Base-by-base conservation (phyloP, 1,139 yeast genomes). In the Yamadazyma dendronema region DNA sequence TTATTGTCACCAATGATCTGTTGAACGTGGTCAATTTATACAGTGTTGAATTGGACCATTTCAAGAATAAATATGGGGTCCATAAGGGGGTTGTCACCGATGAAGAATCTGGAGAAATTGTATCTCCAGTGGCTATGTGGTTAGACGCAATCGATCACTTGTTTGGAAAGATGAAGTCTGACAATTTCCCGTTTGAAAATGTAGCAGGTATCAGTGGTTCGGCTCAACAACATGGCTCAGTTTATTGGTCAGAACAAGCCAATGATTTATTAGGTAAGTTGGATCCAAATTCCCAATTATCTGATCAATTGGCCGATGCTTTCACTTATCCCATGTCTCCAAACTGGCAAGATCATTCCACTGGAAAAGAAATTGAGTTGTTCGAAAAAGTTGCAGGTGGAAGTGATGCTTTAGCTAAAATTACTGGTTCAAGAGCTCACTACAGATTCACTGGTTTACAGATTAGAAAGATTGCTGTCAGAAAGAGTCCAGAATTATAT, bases 291-390 rank as follows among this genome's bases (percentile, higher is more conserved):
- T 38, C 53, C 11, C 37, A 61, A 1, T 62, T 81, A 35, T 52
- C 62, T n/a, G 66, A 60, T n/a, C 84, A 76, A 45, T 56, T 82
- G 30, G 42, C 47, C 4, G 48, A 47, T 1, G 81, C 83, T 1
- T 79, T 88, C 46, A 67, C 94, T 1, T 73, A 81, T 52, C 70
- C 73, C 5, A 68, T 70, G 39, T 83, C 95, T 8, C 96, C 96
- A 10, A 89, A 89, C 53, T 89, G 97, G 97, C 97, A 89, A 58
- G 97, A 89, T 56, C 95, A 87, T 53, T 84, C 94, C 17, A 89
- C 97, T 0, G 83, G 78, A 7, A 60, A 67, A 17, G 95, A 89
- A 56, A 71, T 88, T 39, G 54, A 66, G 22, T 72, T 61, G 24
- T 82, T 88, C 49, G 95, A 87, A 53, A 59, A 58, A 0, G 67